phyloP scores from a whole-genome alignment of 495 filamentous ascomycete species.

The Penicillium roqueforti region DNA sequence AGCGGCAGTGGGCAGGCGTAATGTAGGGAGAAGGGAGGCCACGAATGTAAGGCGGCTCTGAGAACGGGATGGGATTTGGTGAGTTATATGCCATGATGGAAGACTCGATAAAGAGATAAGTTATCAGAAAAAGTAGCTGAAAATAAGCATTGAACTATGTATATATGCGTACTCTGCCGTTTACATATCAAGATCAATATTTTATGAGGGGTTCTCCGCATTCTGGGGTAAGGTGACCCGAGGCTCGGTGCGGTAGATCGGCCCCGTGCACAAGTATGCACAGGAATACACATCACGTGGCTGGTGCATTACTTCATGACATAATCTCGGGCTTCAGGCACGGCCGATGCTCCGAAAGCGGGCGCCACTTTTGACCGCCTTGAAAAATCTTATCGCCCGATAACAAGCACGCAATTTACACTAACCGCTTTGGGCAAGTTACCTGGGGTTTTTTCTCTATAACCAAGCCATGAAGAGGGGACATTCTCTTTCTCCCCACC shows the following conservation, averaged over 20 bases:
- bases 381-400: constrained; percentile 5
- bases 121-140: background rate
- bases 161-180: background rate
- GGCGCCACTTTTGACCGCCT: constrained; percentile 21
- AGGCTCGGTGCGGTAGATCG: constrained; percentile 21
- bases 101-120: background rate
- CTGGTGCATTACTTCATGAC: no score
- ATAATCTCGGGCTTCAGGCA: no score
- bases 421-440: constrained; percentile 36
- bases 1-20: constrained; percentile 53
- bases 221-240: constrained; percentile 12
- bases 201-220: constrained; percentile 17
- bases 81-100: constrained; percentile 32
- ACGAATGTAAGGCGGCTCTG: constrained; percentile 66
- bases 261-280: background rate
- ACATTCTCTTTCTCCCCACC: constrained; percentile 21
- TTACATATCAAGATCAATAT: background rate
- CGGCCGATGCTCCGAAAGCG: constrained; percentile 15
- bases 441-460: constrained; percentile 35
- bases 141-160: background rate
- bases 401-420: constrained; percentile 28
- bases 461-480: constrained; percentile 11
- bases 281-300: background rate
- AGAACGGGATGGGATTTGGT: constrained; percentile 58
- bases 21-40: constrained; percentile 70